A percentile compares a stretch with the other conserved stretches of the same genome.
phyloP scores from a whole-genome alignment of 2,329 filamentous ascomycete genomes.

The Fusarium sp. region DNA sequence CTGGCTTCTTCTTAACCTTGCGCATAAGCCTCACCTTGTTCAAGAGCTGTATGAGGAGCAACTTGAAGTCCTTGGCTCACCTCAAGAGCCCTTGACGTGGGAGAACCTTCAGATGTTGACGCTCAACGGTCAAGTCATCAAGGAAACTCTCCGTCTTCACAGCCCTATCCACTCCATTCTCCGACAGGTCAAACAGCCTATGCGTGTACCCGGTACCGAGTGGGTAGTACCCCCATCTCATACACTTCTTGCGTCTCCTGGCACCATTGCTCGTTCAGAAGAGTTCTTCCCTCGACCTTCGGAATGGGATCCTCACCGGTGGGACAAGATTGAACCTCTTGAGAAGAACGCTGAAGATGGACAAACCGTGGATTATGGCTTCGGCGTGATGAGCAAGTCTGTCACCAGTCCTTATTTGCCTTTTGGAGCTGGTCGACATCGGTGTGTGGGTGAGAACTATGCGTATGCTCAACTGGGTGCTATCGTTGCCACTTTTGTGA shows the following conservation, averaged over 20 bases:
- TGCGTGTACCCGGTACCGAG: conserved; percentile 83
- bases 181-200: conserved; percentile 87
- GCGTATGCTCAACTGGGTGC: conserved; percentile 91
- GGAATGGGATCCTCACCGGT: conserved; percentile 89
- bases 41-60: conserved; percentile 88
- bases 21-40: conserved; percentile 79
- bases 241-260: conserved; percentile 84
- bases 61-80: conserved; percentile 74
- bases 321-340: conserved; percentile 66
- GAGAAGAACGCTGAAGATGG: conserved; percentile 67
- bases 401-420: conserved; percentile 90
- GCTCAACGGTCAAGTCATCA: conserved; percentile 84
- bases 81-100: conserved; percentile 78
- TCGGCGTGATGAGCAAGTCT: conserved; percentile 90
- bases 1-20: conserved; percentile 86
- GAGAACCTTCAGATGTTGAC: conserved; percentile 82
- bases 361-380: conserved; percentile 92
- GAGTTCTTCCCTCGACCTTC: conserved; percentile 84
- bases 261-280: conserved; percentile 78
- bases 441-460: conserved; percentile 97
- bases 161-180: conserved; percentile 95
- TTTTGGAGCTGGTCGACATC: conserved; percentile 92
- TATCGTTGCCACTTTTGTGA: conserved; percentile 80
- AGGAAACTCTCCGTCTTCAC: conserved; percentile 90
- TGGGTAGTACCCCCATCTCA: conserved; percentile 86